Evolutionary conservation across 2,329 filamentous ascomycete species (phyloP).

Genomic region (Aureobasidium sp.): DNA sequence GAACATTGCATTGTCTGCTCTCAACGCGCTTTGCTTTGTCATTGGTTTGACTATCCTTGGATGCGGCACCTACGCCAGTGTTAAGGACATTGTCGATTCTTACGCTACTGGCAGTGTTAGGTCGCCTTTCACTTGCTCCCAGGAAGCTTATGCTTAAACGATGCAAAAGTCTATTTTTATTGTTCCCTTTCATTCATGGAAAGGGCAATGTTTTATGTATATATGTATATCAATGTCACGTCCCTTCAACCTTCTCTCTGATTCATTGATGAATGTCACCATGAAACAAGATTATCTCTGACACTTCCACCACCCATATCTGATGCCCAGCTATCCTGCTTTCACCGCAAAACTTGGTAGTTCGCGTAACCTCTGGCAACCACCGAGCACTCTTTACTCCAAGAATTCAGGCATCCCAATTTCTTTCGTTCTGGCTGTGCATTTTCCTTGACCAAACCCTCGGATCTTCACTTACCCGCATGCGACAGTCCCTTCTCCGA

Average conservation of each 20-base stretch:
- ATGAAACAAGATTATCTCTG: no score
- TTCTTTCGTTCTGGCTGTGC: no score
- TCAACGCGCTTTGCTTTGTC: slow-evolving; percentile 39
- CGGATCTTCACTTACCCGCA: no score
- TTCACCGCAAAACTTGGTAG: background rate
- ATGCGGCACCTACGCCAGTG: slow-evolving; percentile 38
- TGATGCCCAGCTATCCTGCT: no score
- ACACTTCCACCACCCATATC: background rate
- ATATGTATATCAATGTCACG: slow-evolving; percentile 1
- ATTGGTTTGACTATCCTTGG: slow-evolving; percentile 28
- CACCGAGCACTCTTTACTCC: background rate
- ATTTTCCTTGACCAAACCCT: no score
- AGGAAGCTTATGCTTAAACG: slow-evolving; percentile 25
- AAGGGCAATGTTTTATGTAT: background rate
- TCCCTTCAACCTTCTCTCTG: background rate
- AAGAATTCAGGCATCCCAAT: no score
- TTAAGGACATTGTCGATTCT: slow-evolving; percentile 37
- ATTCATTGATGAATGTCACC: no score
- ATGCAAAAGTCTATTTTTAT: background rate
- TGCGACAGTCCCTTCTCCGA: no score
- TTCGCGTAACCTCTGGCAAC: background rate
- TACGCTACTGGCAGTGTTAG: slow-evolving; percentile 33
- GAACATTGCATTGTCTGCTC: slow-evolving; percentile 39
- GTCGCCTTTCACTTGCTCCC: slow-evolving; percentile 35
- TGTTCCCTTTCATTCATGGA: background rate